Base-by-base conservation (phyloP, 2,329 filamentous ascomycete genomes). In the Xylaria sp. region DNA sequence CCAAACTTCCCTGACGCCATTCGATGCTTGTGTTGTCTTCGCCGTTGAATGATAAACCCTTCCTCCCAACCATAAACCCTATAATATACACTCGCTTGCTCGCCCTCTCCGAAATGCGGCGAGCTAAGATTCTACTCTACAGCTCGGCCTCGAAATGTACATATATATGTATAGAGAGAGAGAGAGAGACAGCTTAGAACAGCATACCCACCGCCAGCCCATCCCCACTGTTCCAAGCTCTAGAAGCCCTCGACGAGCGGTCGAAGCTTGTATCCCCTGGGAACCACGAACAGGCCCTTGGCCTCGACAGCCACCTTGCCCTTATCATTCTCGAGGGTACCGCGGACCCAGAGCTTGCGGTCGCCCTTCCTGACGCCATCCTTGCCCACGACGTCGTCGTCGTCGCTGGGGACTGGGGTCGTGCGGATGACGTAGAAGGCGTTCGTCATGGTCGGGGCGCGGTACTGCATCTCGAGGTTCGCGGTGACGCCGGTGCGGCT, bases 381-480 rank as follows among this genome's bases (percentile, higher is more conserved):
- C 46, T 64, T 69, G 1, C 68, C 70, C 2, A 71, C 74, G 59
- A 75, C 72, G 48, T 77, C 75, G 23, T 73, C 74, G 8, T 77
- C 75, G 0, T 65, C 76, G 65, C 75, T 28, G 37, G 25, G 73
- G 65, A 85, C 78, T 52, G 85, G 85, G 61, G 81, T 78, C 13
- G 85, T 83, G 65, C 85, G 82, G 7, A 94, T 80, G 39, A 91
- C 83, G 79, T 92, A 93, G 78, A 91, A 92, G 48, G 84, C 81
- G 63, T 87, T 86, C 48, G 88, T 86, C 44, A 84, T 79, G 8
- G 89, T 88, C 0, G 89, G 89, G 66, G 84, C 85, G 52, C 86
- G 83, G 78, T 94, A 94, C 63, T 85, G 84, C 58, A 94, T 76
- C 69, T 87, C 82, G 41, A 91, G 79, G 61, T 84, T 85, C 51